Evolutionary conservation across 257 asterid genomes (phyloP).

Genomic region (Nicotiana sylvestris): DNA sequence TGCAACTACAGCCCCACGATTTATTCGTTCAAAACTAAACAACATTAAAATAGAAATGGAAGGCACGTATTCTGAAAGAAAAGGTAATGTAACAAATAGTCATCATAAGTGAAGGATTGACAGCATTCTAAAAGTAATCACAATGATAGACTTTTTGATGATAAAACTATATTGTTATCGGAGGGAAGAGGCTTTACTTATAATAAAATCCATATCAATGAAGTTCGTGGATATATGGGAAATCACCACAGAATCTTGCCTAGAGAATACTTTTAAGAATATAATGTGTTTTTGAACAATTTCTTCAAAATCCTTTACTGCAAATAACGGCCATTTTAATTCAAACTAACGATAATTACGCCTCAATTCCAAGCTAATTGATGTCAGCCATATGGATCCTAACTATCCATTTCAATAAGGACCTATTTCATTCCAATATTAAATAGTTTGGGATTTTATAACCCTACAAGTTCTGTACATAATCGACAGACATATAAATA

Average conservation of each 20-base stretch:
- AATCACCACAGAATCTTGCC: background rate
- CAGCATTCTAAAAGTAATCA: background rate
- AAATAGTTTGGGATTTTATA: background rate
- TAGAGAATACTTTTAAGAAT: background rate
- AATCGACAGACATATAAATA: background rate
- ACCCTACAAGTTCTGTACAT: background rate
- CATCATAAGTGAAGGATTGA: background rate
- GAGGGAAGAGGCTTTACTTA: background rate
- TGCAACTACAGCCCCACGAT: background rate
- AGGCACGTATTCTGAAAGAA: background rate
- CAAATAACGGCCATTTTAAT: background rate
- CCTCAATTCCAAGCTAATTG: background rate
- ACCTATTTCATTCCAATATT: background rate
- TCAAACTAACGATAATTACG: background rate
- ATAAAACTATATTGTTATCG: background rate
- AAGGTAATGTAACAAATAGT: background rate
- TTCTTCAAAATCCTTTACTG: background rate
- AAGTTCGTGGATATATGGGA: background rate
- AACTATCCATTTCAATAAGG: background rate
- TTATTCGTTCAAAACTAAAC: background rate
- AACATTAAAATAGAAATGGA: background rate
- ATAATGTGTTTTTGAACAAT: background rate
- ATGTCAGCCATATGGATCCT: background rate
- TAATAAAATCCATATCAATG: background rate
- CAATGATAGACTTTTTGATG: background rate